Conservation (phyloP, 192 early-diverging fungal species). For the Coemansia sp. region DNA sequence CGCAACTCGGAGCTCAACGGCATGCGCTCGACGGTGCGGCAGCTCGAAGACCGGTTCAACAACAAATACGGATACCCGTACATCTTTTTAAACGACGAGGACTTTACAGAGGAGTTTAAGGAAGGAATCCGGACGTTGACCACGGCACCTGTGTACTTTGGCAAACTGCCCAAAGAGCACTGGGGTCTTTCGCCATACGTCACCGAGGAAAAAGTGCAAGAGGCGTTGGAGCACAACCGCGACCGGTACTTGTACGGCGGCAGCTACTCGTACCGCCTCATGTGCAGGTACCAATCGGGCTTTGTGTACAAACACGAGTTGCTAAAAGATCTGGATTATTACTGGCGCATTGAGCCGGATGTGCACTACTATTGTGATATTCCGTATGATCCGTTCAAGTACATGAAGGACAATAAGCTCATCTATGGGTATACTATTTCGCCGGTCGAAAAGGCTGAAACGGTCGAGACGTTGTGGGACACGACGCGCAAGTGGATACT, state of each 20-base stretch:
- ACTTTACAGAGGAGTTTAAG: slow-evolving; percentile 70
- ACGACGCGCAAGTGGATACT: slow-evolving; percentile 54
- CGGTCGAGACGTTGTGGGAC: slow-evolving; percentile 66
- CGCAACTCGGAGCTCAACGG: slow-evolving; percentile 67
- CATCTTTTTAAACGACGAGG: slow-evolving; percentile 73
- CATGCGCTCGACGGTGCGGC: slow-evolving; percentile 57
- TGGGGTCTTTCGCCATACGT: slow-evolving; percentile 51
- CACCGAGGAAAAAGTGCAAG: slow-evolving; percentile 30
- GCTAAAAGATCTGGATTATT: slow-evolving; percentile 62
- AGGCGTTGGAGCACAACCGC: slow-evolving; percentile 44
- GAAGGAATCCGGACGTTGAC: slow-evolving; percentile 43
- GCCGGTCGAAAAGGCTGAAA: slow-evolving; percentile 58
- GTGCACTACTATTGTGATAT: slow-evolving; percentile 73
- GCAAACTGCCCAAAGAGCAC: slow-evolving; percentile 23
- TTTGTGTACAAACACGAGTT: slow-evolving; percentile 65
- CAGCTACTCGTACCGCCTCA: slow-evolving; percentile 67
- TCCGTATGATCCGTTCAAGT: slow-evolving; percentile 68
- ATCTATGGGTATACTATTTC: slow-evolving; percentile 72
- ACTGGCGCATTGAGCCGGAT: slow-evolving; percentile 75
- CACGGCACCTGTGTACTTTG: slow-evolving; percentile 44
- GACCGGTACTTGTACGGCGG: slow-evolving; percentile 64
- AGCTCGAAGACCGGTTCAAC: slow-evolving; percentile 74
- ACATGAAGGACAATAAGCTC: slow-evolving; percentile 65
- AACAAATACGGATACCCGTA: slow-evolving; percentile 70
- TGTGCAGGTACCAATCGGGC: slow-evolving; percentile 70